Percentiles rank a stretch among this genome's conserved stretches.
Evolutionary conservation across 73 alveolate species (phyloP).

Genomic region (Paramecium biaurelia): DNA sequence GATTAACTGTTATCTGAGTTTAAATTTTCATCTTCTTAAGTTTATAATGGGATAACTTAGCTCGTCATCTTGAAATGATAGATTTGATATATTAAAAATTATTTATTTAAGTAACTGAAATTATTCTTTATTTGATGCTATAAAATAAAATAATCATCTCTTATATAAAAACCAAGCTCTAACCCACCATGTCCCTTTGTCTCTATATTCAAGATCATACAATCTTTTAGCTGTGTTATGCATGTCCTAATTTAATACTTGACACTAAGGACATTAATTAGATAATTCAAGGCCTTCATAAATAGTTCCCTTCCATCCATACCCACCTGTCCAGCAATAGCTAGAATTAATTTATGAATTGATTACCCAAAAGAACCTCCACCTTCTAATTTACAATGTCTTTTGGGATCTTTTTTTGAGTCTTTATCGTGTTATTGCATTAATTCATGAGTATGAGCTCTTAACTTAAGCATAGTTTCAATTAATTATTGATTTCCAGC

Average conservation of each 20-base stretch:
- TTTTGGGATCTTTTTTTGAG: not conserved
- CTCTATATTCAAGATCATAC: constrained; percentile 25
- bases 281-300: not conserved
- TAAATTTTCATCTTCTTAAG: constrained; percentile 1
- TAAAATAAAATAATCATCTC: not conserved
- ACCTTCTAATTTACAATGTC: constrained; percentile 29
- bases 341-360: not conserved
- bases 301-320: constrained; percentile 43
- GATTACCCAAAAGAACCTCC: constrained; percentile 47
- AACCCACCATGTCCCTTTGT: constrained; percentile 54
- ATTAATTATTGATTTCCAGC: constrained; percentile 6
- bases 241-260: constrained; percentile 4
- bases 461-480: not conserved
- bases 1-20: constrained; percentile 13
- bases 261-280: not conserved
- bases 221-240: constrained; percentile 3
- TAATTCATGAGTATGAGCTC: constrained; percentile 38
- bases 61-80: not conserved
- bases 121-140: not conserved
- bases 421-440: constrained; percentile 12
- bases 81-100: not conserved
- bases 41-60: not conserved
- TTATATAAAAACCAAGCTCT: constrained; percentile 35
- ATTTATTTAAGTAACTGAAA: not conserved
- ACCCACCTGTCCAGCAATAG: constrained; percentile 46